Conservation (phyloP, 148 eudicot species). For the Amaranthus hypochondriacus region DNA sequence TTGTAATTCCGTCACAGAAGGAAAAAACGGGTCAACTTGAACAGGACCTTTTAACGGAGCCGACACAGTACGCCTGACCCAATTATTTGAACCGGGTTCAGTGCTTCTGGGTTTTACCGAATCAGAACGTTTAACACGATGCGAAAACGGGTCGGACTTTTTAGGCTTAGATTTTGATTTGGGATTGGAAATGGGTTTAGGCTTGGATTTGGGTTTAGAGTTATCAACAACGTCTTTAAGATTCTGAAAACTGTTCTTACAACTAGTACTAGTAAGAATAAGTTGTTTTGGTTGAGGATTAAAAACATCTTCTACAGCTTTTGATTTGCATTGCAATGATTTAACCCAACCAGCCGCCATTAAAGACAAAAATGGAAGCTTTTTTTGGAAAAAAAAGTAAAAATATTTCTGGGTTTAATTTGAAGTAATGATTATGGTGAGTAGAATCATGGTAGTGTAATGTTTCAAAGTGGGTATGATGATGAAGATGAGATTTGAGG, state of each 20-base stretch:
- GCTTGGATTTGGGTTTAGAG: constrained; percentile 21
- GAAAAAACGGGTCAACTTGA: constrained; percentile 32
- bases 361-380: not conserved
- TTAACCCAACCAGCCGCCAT: constrained; percentile 89
- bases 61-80: constrained; percentile 17
- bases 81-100: not conserved
- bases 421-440: not conserved
- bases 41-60: constrained; percentile 8
- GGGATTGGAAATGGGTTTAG: constrained; percentile 20
- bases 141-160: constrained; percentile 9
- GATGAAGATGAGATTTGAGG: not conserved
- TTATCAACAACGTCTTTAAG: constrained; percentile 58
- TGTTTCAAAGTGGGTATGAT: not conserved
- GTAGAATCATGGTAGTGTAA: not conserved
- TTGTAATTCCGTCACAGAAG: constrained; percentile 68
- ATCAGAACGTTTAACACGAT: constrained; percentile 13
- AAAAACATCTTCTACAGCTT: constrained; percentile 66
- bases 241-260: constrained; percentile 46
- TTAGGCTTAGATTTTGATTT: constrained; percentile 14
- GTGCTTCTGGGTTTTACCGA: constrained; percentile 15
- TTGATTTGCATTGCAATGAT: constrained; percentile 82
- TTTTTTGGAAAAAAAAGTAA: not conserved
- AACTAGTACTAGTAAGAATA: constrained; percentile 40
- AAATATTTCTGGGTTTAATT: not conserved
- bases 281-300: constrained; percentile 22